Base-by-base conservation (phyloP, 805 yeast genomes). In the Wickerhamomyces mucosus region DNA sequence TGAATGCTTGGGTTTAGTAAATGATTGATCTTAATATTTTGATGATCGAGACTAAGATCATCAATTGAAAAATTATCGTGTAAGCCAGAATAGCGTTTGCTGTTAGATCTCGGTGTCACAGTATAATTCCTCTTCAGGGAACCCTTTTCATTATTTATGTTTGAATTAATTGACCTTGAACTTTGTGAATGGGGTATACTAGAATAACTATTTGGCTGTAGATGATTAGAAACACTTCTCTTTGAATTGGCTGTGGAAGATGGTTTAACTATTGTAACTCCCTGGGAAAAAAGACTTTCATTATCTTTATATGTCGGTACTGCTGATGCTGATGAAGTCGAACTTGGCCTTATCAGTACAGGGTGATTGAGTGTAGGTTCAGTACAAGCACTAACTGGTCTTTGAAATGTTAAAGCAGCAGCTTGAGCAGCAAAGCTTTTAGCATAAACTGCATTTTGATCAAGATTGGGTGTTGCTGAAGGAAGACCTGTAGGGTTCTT, bases 381-480 rank as follows among this genome's bases (percentile, higher is more conserved):
- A 3, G 16, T 21, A 3, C 3, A 11, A 8, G 15, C 6, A 11
- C 10, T 7, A 15, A 16, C n/a, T 15, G 30, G 25, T 12, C 30
- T 30, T 28, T 33, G 32, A 21, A 32, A 30, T 10, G 29, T 27
- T 12, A 27, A 21, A 1, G 39, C 34, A 9, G 45, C 53, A 12
- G 53, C 47, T 29, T 48, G 43, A 3, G 51, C 49, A n/a, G 53
- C 53, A 10, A 42, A 7, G 16, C 32, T 27, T 3, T 49, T 45
- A 8, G 41, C 32, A 25, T 19, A 25, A 1, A 37, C 33, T 8
- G 26, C 32, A 3, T 18, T 22, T 4, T 18, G n/a, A 5, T 29
- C 32, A 1, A 18, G 17, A 4, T 26, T 22, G 13, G 24, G 18
- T 5, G 24, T 18, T 5, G 32, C 26, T 6, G 34, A 17, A n/a